These are phyloP conservation scores for Periglandula ipomoeae DNA, from an alignment of 2,329 filamentous ascomycete species.

Conservation along the genomic window DNA sequence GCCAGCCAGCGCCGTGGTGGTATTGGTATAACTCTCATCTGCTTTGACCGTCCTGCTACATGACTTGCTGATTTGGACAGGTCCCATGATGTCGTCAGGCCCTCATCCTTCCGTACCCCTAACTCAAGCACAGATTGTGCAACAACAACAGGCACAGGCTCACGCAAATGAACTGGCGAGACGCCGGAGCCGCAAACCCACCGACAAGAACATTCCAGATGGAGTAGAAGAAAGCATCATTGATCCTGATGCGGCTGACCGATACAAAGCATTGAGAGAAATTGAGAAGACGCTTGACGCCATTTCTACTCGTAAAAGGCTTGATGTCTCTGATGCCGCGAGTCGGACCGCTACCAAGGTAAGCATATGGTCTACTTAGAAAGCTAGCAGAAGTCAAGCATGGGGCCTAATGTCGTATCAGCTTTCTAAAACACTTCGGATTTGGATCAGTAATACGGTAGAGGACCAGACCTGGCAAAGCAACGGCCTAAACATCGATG, in stretches of 20 bases:
- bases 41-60: no score
- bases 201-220: conserved; percentile 90
- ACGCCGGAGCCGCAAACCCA: conserved; percentile 78
- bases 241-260: conserved; percentile 63
- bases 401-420: conserved; percentile 22
- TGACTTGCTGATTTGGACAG: no score
- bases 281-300: conserved; percentile 84
- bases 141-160: conserved; percentile 42
- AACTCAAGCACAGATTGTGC: conserved; percentile 43
- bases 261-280: conserved; percentile 78
- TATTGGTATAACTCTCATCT: conserved; percentile 40
- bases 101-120: conserved; percentile 42
- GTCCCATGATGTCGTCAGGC: conserved; percentile 47
- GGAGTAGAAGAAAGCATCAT: conserved; percentile 76
- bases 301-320: conserved; percentile 84
- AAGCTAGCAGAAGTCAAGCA: background rate
- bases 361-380: background rate
- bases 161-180: conserved; percentile 60
- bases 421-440: conserved; percentile 74
- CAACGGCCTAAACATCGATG: conserved; percentile 57
- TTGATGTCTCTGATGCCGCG: conserved; percentile 53
- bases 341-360: conserved; percentile 58
- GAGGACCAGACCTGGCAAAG: conserved; percentile 93
- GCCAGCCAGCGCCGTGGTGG: conserved; percentile 41
- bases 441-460: conserved; percentile 92